These are phyloP conservation scores for Knufia petricola DNA, from an alignment of 2,329 filamentous ascomycete species.

Conservation along the genomic window DNA sequence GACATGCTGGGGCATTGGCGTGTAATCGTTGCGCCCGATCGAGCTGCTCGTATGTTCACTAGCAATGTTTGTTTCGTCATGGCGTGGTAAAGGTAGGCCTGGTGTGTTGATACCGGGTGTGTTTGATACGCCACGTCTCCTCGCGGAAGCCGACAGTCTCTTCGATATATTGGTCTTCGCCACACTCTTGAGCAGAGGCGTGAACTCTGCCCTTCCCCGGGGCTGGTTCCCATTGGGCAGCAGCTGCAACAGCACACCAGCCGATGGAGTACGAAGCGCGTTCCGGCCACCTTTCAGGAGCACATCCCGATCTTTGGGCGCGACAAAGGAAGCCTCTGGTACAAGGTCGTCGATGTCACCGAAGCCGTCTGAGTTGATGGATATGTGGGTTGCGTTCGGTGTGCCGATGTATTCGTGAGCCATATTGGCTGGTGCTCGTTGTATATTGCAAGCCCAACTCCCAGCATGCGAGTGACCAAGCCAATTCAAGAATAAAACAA, in stretches of 20 bases:
- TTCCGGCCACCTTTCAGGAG: constrained; percentile 52
- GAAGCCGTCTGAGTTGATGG: constrained; percentile 38
- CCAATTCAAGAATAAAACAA: constrained; percentile 20
- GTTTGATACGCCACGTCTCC: neutral
- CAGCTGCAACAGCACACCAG: constrained; percentile 59
- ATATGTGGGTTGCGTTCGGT: constrained; percentile 59
- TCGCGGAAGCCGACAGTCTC: constrained; percentile 44
- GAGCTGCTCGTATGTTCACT: constrained; percentile 55
- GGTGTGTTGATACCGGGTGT: constrained; percentile 35
- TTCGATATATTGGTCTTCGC: constrained; percentile 57
- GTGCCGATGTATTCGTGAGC: constrained; percentile 66
- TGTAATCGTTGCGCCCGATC: constrained; percentile 54
- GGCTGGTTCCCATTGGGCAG: constrained; percentile 49
- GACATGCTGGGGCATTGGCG: constrained; percentile 64
- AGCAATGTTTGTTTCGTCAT: constrained; percentile 61
- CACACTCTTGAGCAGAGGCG: constrained; percentile 74
- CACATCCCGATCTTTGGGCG: constrained; percentile 66
- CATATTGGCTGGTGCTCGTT: constrained; percentile 43
- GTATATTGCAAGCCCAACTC: neutral
- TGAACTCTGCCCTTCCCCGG: constrained; percentile 64
- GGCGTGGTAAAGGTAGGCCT: constrained; percentile 50
- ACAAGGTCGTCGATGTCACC: constrained; percentile 73
- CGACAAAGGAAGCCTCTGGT: constrained; percentile 77
- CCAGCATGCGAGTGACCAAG: constrained; percentile 15
- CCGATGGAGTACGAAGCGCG: constrained; percentile 63